phyloP scores from a whole-genome alignment of 805 yeast genomes.

The Candida easanensis region DNA sequence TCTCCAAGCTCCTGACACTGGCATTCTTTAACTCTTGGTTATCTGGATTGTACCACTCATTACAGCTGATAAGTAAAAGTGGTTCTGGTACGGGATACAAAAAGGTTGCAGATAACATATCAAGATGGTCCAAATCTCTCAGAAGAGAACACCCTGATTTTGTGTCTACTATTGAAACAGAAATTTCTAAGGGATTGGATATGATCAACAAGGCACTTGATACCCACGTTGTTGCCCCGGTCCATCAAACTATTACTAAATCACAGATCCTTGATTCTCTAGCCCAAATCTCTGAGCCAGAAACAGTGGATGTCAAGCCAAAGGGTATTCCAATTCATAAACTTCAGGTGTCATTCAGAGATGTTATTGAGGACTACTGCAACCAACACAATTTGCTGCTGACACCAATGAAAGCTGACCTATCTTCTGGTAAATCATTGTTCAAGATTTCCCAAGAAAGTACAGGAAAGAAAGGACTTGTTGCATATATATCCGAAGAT shows the following conservation, averaged over 20 bases:
- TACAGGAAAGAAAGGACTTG: conserved; percentile 32
- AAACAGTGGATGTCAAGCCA: conserved; percentile 16
- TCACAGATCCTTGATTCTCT: conserved; percentile 1
- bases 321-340: conserved; percentile 42
- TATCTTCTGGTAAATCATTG: conserved; percentile 41
- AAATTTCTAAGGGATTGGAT: conserved; percentile 27
- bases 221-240: conserved; percentile 8
- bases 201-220: conserved; percentile 31
- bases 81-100: neutral
- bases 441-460: conserved; percentile 38
- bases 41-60: conserved; percentile 11
- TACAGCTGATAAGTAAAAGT: no score
- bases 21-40: conserved; percentile 34
- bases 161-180: conserved; percentile 10
- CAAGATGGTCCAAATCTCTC: neutral
- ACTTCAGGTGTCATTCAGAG: conserved; percentile 51
- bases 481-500: conserved; percentile 59
- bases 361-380: conserved; percentile 65
- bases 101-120: neutral
- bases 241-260: conserved; percentile 8
- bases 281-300: neutral
- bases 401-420: conserved; percentile 17
- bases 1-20: conserved; percentile 29
- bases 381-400: conserved; percentile 39
- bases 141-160: neutral